phyloP scores from a whole-genome alignment of 371 early-diverging fungal species.

The Mortierella sp. region DNA sequence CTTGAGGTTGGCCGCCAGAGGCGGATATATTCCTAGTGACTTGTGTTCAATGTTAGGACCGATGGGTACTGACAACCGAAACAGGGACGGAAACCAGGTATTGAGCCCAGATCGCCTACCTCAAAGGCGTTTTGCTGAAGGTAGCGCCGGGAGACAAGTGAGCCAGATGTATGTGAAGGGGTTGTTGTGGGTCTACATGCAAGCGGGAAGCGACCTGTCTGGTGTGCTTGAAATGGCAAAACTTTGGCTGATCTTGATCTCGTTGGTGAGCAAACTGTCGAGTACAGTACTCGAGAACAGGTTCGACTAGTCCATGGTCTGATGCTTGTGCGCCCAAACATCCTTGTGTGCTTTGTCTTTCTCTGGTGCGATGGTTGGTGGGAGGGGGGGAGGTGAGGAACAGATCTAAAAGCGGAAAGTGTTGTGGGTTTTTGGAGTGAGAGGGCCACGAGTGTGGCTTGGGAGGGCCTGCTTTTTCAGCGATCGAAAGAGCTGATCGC shows the following conservation, averaged over 20 bases:
- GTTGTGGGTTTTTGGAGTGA: too few relatives aligned
- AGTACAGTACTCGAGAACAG: conserved; percentile 1
- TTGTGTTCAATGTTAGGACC: conserved; percentile 21
- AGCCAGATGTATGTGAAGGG: neutral
- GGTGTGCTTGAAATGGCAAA: neutral
- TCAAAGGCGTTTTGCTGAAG: conserved; percentile 28
- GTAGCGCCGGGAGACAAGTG: conserved; percentile 1
- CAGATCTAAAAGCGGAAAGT: too few relatives aligned
- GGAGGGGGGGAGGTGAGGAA: neutral
- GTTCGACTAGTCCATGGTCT: conserved; percentile 9
- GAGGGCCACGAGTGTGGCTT: too few relatives aligned
- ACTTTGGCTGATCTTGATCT: neutral
- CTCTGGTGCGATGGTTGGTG: neutral
- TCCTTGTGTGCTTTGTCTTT: neutral
- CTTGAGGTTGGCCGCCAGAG: conserved; percentile 59
- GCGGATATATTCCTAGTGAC: conserved; percentile 63
- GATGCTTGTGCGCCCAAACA: conserved; percentile 19
- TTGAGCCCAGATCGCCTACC: conserved; percentile 3
- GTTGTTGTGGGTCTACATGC: neutral
- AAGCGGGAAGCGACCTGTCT: neutral
- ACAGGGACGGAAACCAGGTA: neutral
- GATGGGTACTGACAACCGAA: neutral
- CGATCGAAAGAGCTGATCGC: neutral
- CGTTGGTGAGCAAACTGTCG: neutral
- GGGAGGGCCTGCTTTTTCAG: neutral